Conservation (phyloP, 768 basidiomycete genomes). For the Leccinum rimulosum region DNA sequence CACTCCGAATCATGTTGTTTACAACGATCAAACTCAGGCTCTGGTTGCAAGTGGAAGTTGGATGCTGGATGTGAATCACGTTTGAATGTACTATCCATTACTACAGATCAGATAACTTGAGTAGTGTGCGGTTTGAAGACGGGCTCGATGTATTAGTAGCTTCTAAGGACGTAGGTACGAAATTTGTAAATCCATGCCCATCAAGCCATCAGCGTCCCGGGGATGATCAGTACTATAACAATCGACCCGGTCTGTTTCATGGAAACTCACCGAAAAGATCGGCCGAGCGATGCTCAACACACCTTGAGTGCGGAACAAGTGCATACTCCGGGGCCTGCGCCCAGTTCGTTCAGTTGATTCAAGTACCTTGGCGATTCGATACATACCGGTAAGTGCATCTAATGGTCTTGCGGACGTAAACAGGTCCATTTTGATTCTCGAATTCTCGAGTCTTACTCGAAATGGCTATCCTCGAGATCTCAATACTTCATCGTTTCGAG, state of each 20-base stretch:
- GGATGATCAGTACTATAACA: constrained; percentile 20
- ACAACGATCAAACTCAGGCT: no score
- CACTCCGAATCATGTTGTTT: no score
- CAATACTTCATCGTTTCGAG: background rate
- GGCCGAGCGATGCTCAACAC: constrained; percentile 28
- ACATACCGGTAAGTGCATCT: background rate
- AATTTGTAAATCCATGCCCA: no score
- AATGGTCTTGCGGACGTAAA: background rate
- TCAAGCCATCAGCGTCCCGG: no score
- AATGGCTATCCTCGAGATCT: background rate
- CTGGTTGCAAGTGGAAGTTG: no score
- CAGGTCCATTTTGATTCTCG: background rate
- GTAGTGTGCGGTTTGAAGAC: no score
- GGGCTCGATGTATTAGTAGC: no score
- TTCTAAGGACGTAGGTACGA: no score
- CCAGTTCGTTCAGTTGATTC: background rate
- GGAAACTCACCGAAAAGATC: constrained; percentile 21
- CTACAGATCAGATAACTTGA: no score
- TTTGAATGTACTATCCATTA: no score
- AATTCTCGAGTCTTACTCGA: background rate
- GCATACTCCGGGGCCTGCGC: background rate
- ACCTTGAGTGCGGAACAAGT: constrained; percentile 77
- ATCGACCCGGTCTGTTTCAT: constrained; percentile 12
- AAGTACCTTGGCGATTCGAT: background rate
- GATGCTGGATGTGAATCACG: no score